phyloP scores from a whole-genome alignment of 495 filamentous ascomycete species.

The Aspergillus olivimuriae region DNA sequence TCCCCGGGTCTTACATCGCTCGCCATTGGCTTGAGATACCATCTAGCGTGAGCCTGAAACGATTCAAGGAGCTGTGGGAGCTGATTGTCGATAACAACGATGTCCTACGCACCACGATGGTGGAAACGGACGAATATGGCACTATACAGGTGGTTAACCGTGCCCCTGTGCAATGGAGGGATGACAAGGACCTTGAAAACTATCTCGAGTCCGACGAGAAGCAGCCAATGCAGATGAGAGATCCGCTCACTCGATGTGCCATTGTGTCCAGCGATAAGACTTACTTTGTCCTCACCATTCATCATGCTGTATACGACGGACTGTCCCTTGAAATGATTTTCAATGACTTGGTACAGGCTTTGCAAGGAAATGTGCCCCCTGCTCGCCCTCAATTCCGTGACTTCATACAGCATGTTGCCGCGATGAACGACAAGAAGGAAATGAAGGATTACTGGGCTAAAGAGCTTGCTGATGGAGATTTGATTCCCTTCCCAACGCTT shows the following conservation, averaged over 20 bases:
- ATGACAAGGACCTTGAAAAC: conserved; percentile 20
- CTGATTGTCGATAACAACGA: conserved; percentile 24
- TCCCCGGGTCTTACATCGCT: conserved; percentile 42
- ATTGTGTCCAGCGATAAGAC: conserved; percentile 17
- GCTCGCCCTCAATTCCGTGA: conserved; percentile 12
- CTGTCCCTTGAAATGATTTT: conserved; percentile 16
- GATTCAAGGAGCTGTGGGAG: conserved; percentile 36
- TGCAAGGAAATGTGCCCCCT: conserved; percentile 4
- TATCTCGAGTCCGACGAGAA: conserved; percentile 36
- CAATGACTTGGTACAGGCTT: conserved; percentile 10
- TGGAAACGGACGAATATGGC: conserved; percentile 29
- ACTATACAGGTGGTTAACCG: conserved; percentile 42
- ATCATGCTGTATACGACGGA: conserved; percentile 20
- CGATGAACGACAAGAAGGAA: conserved; percentile 9
- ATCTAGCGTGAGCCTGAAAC: conserved; percentile 9
- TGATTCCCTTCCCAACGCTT: conserved; percentile 28
- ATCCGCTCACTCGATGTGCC: conserved; percentile 36
- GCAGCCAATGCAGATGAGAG: conserved; percentile 36
- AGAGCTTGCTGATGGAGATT: conserved; percentile 24
- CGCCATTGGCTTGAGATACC: conserved; percentile 17
- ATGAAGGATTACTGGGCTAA: conserved; percentile 21
- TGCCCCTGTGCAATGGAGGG: conserved; percentile 6
- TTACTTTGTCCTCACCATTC: conserved; percentile 13
- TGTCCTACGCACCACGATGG: conserved; percentile 45
- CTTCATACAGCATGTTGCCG: conserved; percentile 18